Conservation (phyloP, 2,329 filamentous ascomycete species). For the Ramularia endophylla region DNA sequence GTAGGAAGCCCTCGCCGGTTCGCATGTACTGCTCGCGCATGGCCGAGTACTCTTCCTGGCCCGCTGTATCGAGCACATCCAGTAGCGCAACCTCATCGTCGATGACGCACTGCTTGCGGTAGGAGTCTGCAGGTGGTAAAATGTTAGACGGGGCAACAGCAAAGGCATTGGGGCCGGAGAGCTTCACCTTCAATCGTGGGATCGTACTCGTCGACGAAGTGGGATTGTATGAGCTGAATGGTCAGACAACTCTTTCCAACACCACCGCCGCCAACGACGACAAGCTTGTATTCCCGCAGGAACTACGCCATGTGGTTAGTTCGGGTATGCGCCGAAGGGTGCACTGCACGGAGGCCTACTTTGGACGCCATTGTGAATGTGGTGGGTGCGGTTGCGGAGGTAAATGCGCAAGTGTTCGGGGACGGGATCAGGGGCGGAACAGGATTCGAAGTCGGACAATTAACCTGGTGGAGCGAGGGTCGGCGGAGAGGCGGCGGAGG, state of each 20-base stretch:
- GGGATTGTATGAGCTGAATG: slow-evolving; percentile 74
- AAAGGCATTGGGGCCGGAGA: neutral
- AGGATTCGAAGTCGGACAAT: too few species aligned
- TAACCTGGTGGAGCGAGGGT: too few species aligned
- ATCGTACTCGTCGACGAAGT: slow-evolving; percentile 99
- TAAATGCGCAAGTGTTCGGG: too few species aligned
- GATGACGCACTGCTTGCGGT: slow-evolving; percentile 99
- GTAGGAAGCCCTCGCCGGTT: slow-evolving; percentile 93
- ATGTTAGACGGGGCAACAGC: slow-evolving; percentile 21
- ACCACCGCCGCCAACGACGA: slow-evolving; percentile 96
- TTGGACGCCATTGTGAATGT: slow-evolving; percentile 29
- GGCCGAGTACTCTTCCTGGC: slow-evolving; percentile 97
- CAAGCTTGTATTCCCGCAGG: slow-evolving; percentile 54
- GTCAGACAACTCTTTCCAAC: slow-evolving; percentile 99
- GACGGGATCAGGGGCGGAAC: too few species aligned
- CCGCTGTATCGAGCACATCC: slow-evolving; percentile 96
- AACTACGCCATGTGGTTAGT: slow-evolving; percentile 34
- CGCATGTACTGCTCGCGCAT: slow-evolving; percentile 99
- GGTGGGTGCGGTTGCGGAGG: neutral
- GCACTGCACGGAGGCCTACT: slow-evolving; percentile 18
- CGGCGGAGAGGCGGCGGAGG: too few species aligned
- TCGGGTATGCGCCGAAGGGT: slow-evolving; percentile 2
- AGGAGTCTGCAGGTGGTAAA: slow-evolving; percentile 69
- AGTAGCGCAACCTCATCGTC: slow-evolving; percentile 97
- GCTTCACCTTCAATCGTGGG: slow-evolving; percentile 89